These are phyloP conservation scores for Ramularia collo-cygni DNA, from an alignment of 2,329 filamentous ascomycete species.

Conservation along the genomic window DNA sequence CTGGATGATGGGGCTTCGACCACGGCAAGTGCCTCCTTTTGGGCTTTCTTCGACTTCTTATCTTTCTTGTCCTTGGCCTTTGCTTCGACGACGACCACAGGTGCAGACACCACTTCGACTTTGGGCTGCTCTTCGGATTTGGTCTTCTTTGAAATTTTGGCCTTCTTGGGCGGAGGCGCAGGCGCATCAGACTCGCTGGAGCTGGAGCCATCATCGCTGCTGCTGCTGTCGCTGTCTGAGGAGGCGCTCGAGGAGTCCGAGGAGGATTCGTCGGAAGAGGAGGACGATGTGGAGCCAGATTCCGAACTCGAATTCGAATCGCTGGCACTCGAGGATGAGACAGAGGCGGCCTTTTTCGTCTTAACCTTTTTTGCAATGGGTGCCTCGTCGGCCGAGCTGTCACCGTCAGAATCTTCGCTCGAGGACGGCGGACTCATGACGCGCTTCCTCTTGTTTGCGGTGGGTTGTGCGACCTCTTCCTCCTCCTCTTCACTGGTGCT, in stretches of 20 bases:
- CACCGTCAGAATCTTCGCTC: conserved; percentile 12
- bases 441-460: conserved; percentile 19
- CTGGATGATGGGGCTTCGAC: conserved; percentile 25
- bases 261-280: conserved; percentile 26
- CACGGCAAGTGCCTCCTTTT: conserved; percentile 31
- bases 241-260: conserved; percentile 12
- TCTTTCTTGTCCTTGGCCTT: conserved; percentile 17
- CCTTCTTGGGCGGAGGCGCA: conserved; percentile 41
- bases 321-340: conserved; percentile 14
- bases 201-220: conserved; percentile 1
- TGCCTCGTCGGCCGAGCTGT: conserved; percentile 21
- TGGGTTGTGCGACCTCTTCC: background rate
- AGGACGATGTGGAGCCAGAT: conserved; percentile 18
- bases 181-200: conserved; percentile 5
- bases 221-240: conserved; percentile 11
- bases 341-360: conserved; percentile 19
- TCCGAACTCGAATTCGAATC: conserved; percentile 21
- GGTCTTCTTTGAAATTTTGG: conserved; percentile 15
- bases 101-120: background rate
- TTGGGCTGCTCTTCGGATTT: conserved; percentile 4
- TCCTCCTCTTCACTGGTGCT: conserved; percentile 7
- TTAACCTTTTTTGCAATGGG: conserved; percentile 28
- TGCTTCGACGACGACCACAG: no score
- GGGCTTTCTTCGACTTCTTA: conserved; percentile 19
- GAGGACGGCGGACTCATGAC: conserved; percentile 14